These are phyloP conservation scores for Diaporthe nobilis DNA, from an alignment of 2,329 filamentous ascomycete species.

Conservation along the genomic window DNA sequence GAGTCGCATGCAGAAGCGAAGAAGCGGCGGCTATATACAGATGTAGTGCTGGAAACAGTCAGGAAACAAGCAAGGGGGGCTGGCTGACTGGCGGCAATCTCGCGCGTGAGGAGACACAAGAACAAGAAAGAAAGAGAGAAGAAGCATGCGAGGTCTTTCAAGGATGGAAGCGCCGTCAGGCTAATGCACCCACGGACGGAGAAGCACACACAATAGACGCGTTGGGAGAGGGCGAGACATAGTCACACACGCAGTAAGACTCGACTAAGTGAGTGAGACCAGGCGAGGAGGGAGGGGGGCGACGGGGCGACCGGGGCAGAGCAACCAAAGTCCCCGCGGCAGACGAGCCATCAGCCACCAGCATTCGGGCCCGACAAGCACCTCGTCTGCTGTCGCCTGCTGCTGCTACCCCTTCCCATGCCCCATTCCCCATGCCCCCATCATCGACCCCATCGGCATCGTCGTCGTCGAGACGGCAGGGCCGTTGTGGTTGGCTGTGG, in stretches of 20 bases:
- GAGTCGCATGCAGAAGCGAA: conserved; percentile 19
- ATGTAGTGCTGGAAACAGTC: conserved; percentile 15
- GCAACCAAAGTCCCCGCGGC: not conserved
- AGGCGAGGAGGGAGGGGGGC: not conserved
- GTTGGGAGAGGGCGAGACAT: conserved; percentile 18
- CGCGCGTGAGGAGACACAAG: conserved; percentile 20
- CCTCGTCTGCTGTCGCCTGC: not conserved
- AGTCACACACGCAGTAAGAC: not conserved
- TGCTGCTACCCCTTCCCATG: not conserved
- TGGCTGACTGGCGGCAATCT: conserved; percentile 23
- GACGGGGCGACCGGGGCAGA: not conserved
- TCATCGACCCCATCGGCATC: not conserved
- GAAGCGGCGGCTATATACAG: conserved; percentile 40
- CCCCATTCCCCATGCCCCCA: not conserved
- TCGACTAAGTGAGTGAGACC: not conserved
- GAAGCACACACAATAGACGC: conserved; percentile 34
- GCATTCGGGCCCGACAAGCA: not conserved
- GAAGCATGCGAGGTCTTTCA: conserved; percentile 15
- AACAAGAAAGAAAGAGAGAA: conserved; percentile 1
- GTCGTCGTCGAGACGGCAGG: conserved; percentile 28
- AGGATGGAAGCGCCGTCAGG: conserved; percentile 24
- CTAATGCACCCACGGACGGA: conserved; percentile 34
- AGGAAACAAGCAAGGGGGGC: not conserved
- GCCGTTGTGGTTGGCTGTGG: conserved; percentile 26
- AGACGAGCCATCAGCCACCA: not conserved